Base-by-base conservation (phyloP, 1,139 yeast genomes). In the Blastobotrys buckinghamii region DNA sequence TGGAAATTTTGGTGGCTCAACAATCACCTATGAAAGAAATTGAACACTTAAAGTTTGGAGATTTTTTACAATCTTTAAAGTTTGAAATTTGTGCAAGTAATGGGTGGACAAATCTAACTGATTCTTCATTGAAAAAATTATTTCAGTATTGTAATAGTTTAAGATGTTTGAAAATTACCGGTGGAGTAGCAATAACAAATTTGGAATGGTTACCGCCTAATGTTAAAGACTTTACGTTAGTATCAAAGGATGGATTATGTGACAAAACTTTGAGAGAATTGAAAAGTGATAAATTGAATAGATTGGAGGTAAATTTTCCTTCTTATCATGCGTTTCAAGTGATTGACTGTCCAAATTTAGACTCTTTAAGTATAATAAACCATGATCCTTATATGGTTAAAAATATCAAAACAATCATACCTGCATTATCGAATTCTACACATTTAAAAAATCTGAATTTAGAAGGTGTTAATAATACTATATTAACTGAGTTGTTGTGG, bases 301-400 rank as follows among this genome's bases (percentile, higher is more conserved):
- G 47, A 15, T 36, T 43, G 29, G 41, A 36, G 16, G n/a, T 43
- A 19, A 20, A 19, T n/a, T 27, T 35, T 3, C 3, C 2, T 10
- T 3, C n/a, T 13, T 17, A 3, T 33, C 9, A 8, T 6, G 39
- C 35, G 10, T 13, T 42, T 29, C 6, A 8, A 33, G 8, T 16
- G 3, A 19, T 43, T 9, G n/a, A 37, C 29, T 36, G 42, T 19
- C 47, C 47, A 8, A 9, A 43, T 19, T 20, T 43, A 20, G 47
- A 43, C 19, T 27, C 42, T 6, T 27, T 43, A 30, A 17, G 4
- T 4, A 7, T 42, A 12, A 12, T 16, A 4, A 34, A 35, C n/a
- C 40, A 26, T 30, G 44, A 42, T 22, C n/a, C 15, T 19, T 16
- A 17, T n/a, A 17, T 37, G 16, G 8, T 20, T 4, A 17, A 20